phyloP scores from a whole-genome alignment of 176 grass and related monocot genomes.

The Hordeum vulgare region MorexV3_pseudomolecules_assembly NC_058523.1:114659155-114659654 shows the following conservation, averaged over 20 bases:
- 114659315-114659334: background rate
- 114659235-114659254: background rate
- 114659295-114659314: background rate
- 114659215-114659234: background rate
- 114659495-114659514: slow-evolving; percentile 3
- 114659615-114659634: background rate
- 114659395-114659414: background rate
- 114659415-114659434: background rate
- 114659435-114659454: background rate
- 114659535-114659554: background rate
- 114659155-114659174: background rate
- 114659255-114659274: background rate
- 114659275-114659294: background rate
- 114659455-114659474: background rate
- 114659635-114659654: background rate
- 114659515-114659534: background rate
- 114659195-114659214: background rate
- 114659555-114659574: slow-evolving; percentile 4
- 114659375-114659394: background rate
- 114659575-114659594: background rate
- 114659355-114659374: background rate
- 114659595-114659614: background rate
- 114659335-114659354: background rate
- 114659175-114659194: background rate
- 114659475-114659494: slow-evolving; percentile 1